Evolutionary conservation across 345 rosid species (phyloP).

Genomic region (Dipteronia dyeriana): DNA sequence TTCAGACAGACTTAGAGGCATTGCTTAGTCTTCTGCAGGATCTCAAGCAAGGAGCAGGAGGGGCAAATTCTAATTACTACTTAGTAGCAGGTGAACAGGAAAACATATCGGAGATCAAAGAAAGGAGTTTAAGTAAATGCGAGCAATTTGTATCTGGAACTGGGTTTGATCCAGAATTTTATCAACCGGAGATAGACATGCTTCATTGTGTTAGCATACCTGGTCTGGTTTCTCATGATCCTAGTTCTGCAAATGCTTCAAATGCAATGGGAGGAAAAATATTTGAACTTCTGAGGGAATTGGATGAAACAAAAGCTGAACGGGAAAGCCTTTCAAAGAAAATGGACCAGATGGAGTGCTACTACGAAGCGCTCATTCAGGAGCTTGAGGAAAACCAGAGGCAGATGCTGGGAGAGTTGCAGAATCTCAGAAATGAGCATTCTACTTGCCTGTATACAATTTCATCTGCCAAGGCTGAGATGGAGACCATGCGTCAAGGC

Average conservation of each 20-base stretch:
- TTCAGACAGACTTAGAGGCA: slow-evolving; percentile 65
- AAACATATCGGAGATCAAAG: slow-evolving; percentile 36
- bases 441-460: slow-evolving; percentile 67
- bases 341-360: slow-evolving; percentile 99
- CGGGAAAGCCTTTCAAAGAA: slow-evolving; percentile 80
- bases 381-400: slow-evolving; percentile 99
- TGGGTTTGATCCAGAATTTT: slow-evolving; percentile 62
- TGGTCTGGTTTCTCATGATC: slow-evolving; percentile 59
- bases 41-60: slow-evolving; percentile 69
- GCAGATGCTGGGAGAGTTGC: slow-evolving; percentile 86
- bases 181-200: slow-evolving; percentile 73
- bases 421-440: slow-evolving; percentile 88
- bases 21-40: slow-evolving; percentile 61
- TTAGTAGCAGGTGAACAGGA: slow-evolving; percentile 41
- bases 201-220: slow-evolving; percentile 68
- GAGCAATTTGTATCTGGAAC: slow-evolving; percentile 44
- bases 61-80: slow-evolving; percentile 39
- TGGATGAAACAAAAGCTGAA: slow-evolving; percentile 90
- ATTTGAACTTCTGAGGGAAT: slow-evolving; percentile 80
- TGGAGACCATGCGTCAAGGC: slow-evolving; percentile 68
- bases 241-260: slow-evolving; percentile 50
- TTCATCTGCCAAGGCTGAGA: slow-evolving; percentile 79
- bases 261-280: slow-evolving; percentile 71
- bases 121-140: slow-evolving; percentile 41
- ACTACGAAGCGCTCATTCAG: slow-evolving; percentile 89